phyloP scores from a whole-genome alignment of 1,139 yeast species.

The Pichia sp. region DNA sequence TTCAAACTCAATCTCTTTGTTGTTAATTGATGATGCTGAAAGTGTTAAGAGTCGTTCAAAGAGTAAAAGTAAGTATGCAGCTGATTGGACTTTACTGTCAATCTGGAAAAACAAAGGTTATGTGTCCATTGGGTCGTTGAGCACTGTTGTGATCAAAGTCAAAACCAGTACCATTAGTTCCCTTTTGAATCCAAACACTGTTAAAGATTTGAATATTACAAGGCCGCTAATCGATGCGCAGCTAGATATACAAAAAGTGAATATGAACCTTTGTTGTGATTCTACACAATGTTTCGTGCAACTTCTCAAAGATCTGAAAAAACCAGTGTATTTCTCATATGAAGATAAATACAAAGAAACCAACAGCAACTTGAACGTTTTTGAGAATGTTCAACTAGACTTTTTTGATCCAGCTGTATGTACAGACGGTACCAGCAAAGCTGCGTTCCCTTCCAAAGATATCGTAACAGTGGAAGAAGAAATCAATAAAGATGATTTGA shows the following conservation, averaged over 20 bases:
- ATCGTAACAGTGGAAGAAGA: not conserved
- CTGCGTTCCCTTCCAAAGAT: not conserved
- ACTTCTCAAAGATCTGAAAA: conserved; percentile 64
- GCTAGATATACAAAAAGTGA: conserved; percentile 18
- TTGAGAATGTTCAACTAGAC: conserved; percentile 42
- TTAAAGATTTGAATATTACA: conserved; percentile 20
- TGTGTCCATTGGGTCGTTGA: conserved; percentile 42
- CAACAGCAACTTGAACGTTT: conserved; percentile 41
- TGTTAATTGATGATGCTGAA: conserved; percentile 54
- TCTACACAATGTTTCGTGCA: conserved; percentile 70
- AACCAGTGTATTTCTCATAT: conserved; percentile 55
- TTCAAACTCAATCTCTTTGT: conserved; percentile 40
- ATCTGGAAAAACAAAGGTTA: conserved; percentile 40
- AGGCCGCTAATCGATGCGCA: conserved; percentile 36
- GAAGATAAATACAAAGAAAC: conserved; percentile 35
- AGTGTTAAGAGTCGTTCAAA: conserved; percentile 31
- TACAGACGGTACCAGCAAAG: not conserved
- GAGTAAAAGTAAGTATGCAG: conserved; percentile 19
- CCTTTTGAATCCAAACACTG: not conserved
- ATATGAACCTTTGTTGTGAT: conserved; percentile 74
- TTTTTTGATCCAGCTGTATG: conserved; percentile 4
- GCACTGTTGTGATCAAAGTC: conserved; percentile 40
- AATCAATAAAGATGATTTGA: conserved; percentile 12
- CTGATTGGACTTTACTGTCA: conserved; percentile 34
- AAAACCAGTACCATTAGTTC: conserved; percentile 14